Base-by-base conservation (phyloP, 73 alveolate species). In the Paramecium sonneborni region DNA sequence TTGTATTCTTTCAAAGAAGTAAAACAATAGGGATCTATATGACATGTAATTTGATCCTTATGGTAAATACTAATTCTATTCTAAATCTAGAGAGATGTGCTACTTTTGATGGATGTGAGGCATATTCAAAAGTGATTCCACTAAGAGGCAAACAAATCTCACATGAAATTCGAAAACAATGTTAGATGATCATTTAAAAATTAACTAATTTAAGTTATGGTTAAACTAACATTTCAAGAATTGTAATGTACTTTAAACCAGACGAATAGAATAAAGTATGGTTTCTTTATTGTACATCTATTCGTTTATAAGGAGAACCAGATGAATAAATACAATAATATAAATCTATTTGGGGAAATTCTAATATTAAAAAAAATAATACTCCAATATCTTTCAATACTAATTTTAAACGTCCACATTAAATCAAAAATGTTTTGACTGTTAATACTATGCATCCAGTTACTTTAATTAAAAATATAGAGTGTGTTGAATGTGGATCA, bases 381-480 rank as follows among this genome's bases (percentile, higher is more conserved):
- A 87, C 93, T 68, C 93, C 93, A 12, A 37, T 87, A 23, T 32
- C 86, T 12, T 87, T 87, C 30, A 79, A 58, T 69, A 87, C 93
- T 30, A 87, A 87, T 67, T 87, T 52, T 8, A 28, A 38, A 26
- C 30, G 93, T 21, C 93, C 93, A 32, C 82, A 87, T 41, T 74
- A 87, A 70, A 67, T 87, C 18, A 87, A 68, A 38, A 74, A 68
- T 28, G 69, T 68, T 20, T 9, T 68, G 23, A 87, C 93, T 18
- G 86, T 79, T 3, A 87, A 87, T 87, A 87, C 93, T 14, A 87
- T 87, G 93, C 85, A 79, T 44, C 93, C 93, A 14, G 86, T 87
- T 7, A 68, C 70, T 2, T 57, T 87, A 21, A 79, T 68, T 28
- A 87, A 87, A 68, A 46, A 87, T 52, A 62, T 87, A 15, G 52